Evolutionary conservation across 1,139 yeast species (phyloP).

Genomic region (Magnusiomyces sp.): DNA sequence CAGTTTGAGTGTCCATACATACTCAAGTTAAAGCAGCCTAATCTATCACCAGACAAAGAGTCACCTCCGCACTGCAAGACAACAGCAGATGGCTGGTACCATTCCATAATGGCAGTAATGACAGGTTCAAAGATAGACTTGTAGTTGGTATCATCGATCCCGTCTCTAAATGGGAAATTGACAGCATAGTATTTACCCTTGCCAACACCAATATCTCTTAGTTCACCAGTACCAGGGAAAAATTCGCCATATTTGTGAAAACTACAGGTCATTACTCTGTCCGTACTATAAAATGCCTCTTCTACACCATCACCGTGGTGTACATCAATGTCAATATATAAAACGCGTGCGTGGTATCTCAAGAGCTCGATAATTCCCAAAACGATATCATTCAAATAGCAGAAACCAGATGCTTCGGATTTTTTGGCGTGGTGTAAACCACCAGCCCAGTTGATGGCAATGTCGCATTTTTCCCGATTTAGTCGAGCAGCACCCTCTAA

Average conservation of each 20-base stretch:
- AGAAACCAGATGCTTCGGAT: slow-evolving; percentile 88
- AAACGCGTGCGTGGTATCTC: slow-evolving; percentile 80
- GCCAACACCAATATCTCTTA: slow-evolving; percentile 81
- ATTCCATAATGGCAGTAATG: slow-evolving; percentile 42
- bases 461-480: slow-evolving; percentile 77
- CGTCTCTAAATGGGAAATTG: slow-evolving; percentile 91
- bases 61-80: slow-evolving; percentile 98
- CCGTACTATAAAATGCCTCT: slow-evolving; percentile 92
- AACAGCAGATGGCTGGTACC: slow-evolving; percentile 78
- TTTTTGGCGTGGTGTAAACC: slow-evolving; percentile 97
- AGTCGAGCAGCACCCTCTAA: slow-evolving; percentile 86
- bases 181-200: slow-evolving; percentile 79
- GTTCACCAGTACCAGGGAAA: slow-evolving; percentile 93
- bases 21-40: slow-evolving; percentile 88
- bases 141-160: slow-evolving; percentile 91
- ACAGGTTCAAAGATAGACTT: slow-evolving; percentile 84
- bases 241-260: slow-evolving; percentile 95
- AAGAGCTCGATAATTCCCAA: slow-evolving; percentile 74
- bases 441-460: slow-evolving; percentile 96
- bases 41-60: slow-evolving; percentile 83
- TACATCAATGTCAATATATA: slow-evolving; percentile 89
- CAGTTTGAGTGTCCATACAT: slow-evolving; percentile 94
- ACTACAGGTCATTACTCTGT: slow-evolving; percentile 89
- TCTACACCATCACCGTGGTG: slow-evolving; percentile 99
- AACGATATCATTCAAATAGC: slow-evolving; percentile 92